Evolutionary conservation across 148 eudicot species (phyloP).

Genomic region (Silene conica): DNA sequence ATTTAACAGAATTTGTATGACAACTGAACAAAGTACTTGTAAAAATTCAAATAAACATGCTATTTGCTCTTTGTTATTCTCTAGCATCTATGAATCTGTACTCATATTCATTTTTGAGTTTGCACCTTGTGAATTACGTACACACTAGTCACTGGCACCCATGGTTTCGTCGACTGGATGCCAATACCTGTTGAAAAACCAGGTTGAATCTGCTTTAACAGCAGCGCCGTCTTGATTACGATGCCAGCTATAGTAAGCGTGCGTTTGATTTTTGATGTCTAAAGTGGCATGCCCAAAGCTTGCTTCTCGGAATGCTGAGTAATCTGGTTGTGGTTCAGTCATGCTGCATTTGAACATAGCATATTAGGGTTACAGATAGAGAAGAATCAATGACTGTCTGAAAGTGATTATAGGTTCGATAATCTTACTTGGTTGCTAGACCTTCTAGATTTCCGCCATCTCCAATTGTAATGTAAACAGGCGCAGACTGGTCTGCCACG

Average conservation of each 20-base stretch:
- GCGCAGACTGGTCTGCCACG: constrained; percentile 70
- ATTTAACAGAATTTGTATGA: background rate
- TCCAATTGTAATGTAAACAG: constrained; percentile 82
- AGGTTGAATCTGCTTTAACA: constrained; percentile 9
- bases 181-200: constrained; percentile 9
- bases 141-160: background rate
- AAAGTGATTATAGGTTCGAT: background rate
- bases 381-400: background rate
- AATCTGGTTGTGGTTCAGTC: constrained; percentile 86
- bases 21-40: background rate
- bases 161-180: constrained; percentile 6
- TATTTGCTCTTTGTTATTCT: constrained; percentile 2
- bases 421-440: constrained; percentile 62
- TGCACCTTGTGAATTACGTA: background rate
- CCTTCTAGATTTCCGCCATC: constrained; percentile 99
- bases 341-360: constrained; percentile 38
- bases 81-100: background rate
- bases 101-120: background rate
- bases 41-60: background rate
- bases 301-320: constrained; percentile 90
- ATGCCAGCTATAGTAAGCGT: constrained; percentile 84
- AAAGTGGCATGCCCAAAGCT: constrained; percentile 87
- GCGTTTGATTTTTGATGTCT: constrained; percentile 75
- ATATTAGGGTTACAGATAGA: background rate
- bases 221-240: constrained; percentile 72